Percentiles rank a stretch among this genome's conserved stretches.
These are phyloP conservation scores for Teratosphaeriaceae sp. DNA, from an alignment of 2,329 filamentous ascomycete species.

Conservation along the genomic window DNA sequence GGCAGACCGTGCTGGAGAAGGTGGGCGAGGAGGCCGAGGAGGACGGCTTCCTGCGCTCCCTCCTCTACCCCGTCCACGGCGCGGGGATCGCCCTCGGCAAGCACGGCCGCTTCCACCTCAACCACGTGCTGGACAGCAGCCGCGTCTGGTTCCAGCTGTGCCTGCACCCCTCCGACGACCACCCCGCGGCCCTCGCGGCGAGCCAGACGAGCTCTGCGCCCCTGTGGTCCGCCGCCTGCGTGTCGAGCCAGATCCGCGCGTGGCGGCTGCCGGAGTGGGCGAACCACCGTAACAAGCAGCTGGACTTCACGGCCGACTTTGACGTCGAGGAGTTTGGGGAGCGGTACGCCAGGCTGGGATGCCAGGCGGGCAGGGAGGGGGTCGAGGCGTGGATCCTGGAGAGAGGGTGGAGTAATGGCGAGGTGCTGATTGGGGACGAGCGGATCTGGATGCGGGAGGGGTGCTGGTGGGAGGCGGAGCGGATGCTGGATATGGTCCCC, in stretches of 20 bases:
- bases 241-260: conserved; percentile 85
- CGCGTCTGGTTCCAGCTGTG: conserved; percentile 93
- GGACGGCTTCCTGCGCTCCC: conserved; percentile 72
- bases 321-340: conserved; percentile 86
- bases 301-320: conserved; percentile 96
- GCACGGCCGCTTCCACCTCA: conserved; percentile 70
- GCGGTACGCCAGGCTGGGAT: conserved; percentile 77
- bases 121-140: conserved; percentile 69
- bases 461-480: conserved; percentile 97
- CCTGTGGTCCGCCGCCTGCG: conserved; percentile 88
- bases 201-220: conserved; percentile 59
- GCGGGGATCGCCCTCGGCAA: conserved; percentile 77
- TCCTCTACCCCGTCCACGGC: conserved; percentile 71
- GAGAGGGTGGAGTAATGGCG: conserved; percentile 96
- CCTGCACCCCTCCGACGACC: conserved; percentile 84
- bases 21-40: conserved; percentile 74
- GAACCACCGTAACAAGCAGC: conserved; percentile 79
- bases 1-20: conserved; percentile 79
- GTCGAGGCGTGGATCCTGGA: conserved; percentile 93
- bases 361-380: conserved; percentile 81
- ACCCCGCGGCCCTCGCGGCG: conserved; percentile 68
- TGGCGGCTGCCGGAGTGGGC: conserved; percentile 97
- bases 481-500: conserved; percentile 84
- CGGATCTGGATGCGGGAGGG: conserved; percentile 92
- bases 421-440: conserved; percentile 84